Evolutionary conservation across 164 flowering plant species (phyloP).

Genomic region (Dillenia turbinata): DNA sequence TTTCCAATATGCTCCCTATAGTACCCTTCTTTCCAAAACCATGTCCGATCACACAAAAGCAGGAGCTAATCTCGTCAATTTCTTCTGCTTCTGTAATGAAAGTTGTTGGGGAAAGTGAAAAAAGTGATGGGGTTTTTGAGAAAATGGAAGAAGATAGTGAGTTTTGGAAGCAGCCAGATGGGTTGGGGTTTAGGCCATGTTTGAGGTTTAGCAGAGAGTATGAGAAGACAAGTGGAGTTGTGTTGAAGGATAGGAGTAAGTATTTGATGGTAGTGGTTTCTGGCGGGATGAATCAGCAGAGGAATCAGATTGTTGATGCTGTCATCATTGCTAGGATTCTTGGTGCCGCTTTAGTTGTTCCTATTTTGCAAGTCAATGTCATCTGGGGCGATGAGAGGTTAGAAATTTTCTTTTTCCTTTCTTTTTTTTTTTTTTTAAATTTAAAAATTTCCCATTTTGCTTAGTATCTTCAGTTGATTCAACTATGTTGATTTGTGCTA

Average conservation of each 20-base stretch:
- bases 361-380: conserved; percentile 88
- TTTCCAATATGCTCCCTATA: conserved; percentile 31
- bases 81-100: conserved; percentile 3
- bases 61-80: conserved; percentile 6
- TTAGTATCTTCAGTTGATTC: not conserved
- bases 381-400: conserved; percentile 98
- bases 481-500: not conserved
- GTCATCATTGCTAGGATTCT: conserved; percentile 94
- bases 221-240: conserved; percentile 23
- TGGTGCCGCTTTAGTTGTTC: conserved; percentile 90
- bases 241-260: conserved; percentile 52
- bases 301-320: conserved; percentile 98
- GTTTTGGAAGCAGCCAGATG: conserved; percentile 91
- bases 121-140: not conserved
- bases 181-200: conserved; percentile 75
- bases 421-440: not conserved
- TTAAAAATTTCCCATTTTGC: no score
- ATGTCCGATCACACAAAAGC: conserved; percentile 22
- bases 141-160: conserved; percentile 21
- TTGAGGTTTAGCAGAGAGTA: conserved; percentile 63
- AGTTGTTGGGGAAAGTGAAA: not conserved
- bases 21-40: conserved; percentile 45
- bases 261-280: conserved; percentile 88
- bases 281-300: conserved; percentile 97
- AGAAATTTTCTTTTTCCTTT: not conserved